These are phyloP conservation scores for Pueraria montana DNA, from an alignment of 306 rosid genomes.

Conservation along the genomic window DNA sequence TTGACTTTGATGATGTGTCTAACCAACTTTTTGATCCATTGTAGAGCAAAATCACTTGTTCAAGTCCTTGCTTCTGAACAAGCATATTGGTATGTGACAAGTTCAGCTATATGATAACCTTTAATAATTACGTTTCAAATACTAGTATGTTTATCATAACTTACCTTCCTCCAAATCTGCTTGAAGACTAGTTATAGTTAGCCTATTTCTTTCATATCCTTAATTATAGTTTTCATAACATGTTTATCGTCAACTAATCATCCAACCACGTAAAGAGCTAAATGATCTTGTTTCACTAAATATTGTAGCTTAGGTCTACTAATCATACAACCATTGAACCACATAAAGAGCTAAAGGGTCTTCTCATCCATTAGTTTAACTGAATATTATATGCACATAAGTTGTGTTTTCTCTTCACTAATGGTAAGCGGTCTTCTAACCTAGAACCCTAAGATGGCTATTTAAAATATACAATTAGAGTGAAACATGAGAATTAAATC, in stretches of 20 bases:
- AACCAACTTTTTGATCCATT: conserved; percentile 49
- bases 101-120: conserved; percentile 25
- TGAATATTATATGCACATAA: too few relatives aligned
- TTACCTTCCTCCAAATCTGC: background rate
- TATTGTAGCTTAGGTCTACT: too few relatives aligned
- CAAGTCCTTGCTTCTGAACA: conserved; percentile 42
- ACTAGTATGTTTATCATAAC: background rate
- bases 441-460: too few relatives aligned
- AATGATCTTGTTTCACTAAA: too few relatives aligned
- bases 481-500: too few relatives aligned
- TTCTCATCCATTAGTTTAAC: too few relatives aligned
- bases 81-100: conserved; percentile 13
- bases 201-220: background rate
- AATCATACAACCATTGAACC: too few relatives aligned
- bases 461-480: too few relatives aligned
- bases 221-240: conserved; percentile 3
- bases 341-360: too few relatives aligned
- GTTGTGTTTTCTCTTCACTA: too few relatives aligned
- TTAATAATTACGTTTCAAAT: background rate
- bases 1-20: conserved; percentile 48
- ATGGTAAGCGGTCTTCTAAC: too few relatives aligned
- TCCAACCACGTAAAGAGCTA: background rate
- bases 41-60: conserved; percentile 37
- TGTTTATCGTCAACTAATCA: background rate
- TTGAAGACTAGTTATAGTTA: background rate